phyloP scores from a whole-genome alignment of 192 early-diverging fungal genomes.

The Podochytrium sp. region DNA sequence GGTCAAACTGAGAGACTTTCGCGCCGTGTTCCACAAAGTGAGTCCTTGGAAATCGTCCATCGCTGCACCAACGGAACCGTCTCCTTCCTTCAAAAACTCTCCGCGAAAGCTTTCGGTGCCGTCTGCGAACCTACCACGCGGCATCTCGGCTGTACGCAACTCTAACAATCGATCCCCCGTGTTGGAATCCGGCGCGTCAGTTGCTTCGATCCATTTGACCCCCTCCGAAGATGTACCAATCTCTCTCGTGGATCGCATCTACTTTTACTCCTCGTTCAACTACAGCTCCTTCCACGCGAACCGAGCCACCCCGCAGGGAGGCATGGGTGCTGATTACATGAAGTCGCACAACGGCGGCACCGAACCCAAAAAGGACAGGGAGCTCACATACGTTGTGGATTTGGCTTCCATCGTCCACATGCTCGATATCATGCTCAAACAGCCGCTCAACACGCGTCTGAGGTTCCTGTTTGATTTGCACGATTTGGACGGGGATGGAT shows the following conservation, averaged over 20 bases:
- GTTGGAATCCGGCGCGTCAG: background rate
- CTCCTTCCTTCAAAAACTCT: background rate
- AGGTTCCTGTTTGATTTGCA: slow-evolving; percentile 63
- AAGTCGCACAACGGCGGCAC: background rate
- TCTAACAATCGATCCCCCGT: background rate
- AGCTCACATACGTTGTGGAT: slow-evolving; percentile 50
- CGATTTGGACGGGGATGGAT: slow-evolving; percentile 62
- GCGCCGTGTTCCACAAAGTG: slow-evolving; percentile 48
- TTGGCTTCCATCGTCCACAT: slow-evolving; percentile 59
- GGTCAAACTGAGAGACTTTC: slow-evolving; percentile 50
- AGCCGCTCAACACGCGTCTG: slow-evolving; percentile 55
- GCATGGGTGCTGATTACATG: slow-evolving; percentile 37
- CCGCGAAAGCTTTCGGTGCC: slow-evolving; percentile 4
- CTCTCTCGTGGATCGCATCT: slow-evolving; percentile 54
- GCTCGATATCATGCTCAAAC: slow-evolving; percentile 61
- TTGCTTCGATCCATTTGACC: background rate
- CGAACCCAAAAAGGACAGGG: background rate
- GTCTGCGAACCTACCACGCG: background rate
- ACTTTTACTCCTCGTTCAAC: slow-evolving; percentile 60
- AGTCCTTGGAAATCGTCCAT: slow-evolving; percentile 49
- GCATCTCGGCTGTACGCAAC: slow-evolving; percentile 1
- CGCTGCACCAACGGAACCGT: background rate
- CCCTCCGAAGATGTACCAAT: slow-evolving; percentile 44
- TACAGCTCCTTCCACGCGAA: slow-evolving; percentile 49
- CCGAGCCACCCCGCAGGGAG: slow-evolving; percentile 34